phyloP scores from a whole-genome alignment of 2,329 filamentous ascomycete species.

The Oidium heveae region DNA sequence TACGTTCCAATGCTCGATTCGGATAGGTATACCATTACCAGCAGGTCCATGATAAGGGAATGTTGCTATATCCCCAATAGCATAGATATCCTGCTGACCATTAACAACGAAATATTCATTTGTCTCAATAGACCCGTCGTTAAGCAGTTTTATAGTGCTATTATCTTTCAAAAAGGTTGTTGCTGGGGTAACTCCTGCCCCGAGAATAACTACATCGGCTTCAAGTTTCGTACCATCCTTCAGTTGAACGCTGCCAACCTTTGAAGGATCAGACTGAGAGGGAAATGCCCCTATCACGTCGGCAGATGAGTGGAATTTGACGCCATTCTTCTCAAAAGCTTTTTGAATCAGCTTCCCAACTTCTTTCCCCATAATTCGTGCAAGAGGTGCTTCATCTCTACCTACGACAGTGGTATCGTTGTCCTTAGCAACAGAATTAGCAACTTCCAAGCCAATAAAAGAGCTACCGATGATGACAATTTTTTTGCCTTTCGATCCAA shows the following conservation, averaged over 20 bases:
- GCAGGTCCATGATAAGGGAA: constrained; percentile 87
- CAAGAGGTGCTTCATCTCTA: constrained; percentile 58
- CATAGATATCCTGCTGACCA: constrained; percentile 63
- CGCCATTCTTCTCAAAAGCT: constrained; percentile 57
- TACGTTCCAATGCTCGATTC: constrained; percentile 98
- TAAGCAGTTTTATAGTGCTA: constrained; percentile 39
- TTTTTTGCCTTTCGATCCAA: constrained; percentile 70
- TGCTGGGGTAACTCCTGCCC: constrained; percentile 66
- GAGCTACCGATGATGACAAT: constrained; percentile 78
- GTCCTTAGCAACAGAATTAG: constrained; percentile 52
- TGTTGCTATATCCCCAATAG: constrained; percentile 82
- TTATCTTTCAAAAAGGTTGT: constrained; percentile 64
- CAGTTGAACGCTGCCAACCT: constrained; percentile 57
- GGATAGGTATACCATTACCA: constrained; percentile 42
- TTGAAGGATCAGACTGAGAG: constrained; percentile 36
- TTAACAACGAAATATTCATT: constrained; percentile 57
- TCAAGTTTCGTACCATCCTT: constrained; percentile 68
- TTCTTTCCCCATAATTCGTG: constrained; percentile 59
- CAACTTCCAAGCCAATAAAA: constrained; percentile 97
- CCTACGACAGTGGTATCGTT: constrained; percentile 74
- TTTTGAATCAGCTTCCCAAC: constrained; percentile 63
- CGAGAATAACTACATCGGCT: constrained; percentile 76
- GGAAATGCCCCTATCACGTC: constrained; percentile 63
- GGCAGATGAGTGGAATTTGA: constrained; percentile 68
- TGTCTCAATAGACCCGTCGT: constrained; percentile 66